Evolutionary conservation across 345 rosid genomes (phyloP).

Genomic region (Excoecaria cochinchinensis): DNA sequence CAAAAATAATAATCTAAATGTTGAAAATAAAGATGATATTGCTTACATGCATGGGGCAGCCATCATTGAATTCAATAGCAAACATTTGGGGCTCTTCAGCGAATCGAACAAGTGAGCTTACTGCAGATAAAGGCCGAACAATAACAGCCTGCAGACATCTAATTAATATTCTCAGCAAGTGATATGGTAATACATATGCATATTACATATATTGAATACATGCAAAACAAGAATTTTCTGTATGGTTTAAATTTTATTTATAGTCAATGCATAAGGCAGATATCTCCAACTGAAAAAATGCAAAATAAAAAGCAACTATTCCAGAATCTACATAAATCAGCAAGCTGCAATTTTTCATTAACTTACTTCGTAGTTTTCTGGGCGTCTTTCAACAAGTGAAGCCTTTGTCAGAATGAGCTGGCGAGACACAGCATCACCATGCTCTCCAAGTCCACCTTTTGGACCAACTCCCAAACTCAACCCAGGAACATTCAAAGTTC

Average conservation of each 20-base stretch:
- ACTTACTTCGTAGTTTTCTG: conserved; percentile 99
- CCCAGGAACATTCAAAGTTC: conserved; percentile 80
- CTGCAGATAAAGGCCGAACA: conserved; percentile 87
- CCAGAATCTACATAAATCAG: neutral
- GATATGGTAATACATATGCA: conserved; percentile 18
- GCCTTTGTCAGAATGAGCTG: conserved; percentile 84
- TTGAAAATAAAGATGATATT: conserved; percentile 14
- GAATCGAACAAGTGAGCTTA: conserved; percentile 86
- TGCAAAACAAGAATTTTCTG: neutral
- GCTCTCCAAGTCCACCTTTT: conserved; percentile 96
- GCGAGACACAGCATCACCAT: conserved; percentile 87
- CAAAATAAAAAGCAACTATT: too few relatives aligned
- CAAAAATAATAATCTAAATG: conserved; percentile 12
- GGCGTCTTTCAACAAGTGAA: conserved; percentile 96
- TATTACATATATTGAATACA: neutral
- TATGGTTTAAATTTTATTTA: neutral
- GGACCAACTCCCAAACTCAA: conserved; percentile 84
- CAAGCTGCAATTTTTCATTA: conserved; percentile 24
- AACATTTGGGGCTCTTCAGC: conserved; percentile 99
- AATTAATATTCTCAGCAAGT: conserved; percentile 72
- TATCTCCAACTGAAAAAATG: neutral
- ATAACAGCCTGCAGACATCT: conserved; percentile 98
- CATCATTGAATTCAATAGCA: conserved; percentile 93
- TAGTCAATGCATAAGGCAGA: neutral
- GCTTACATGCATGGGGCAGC: conserved; percentile 95